Conservation (phyloP, 2,329 filamentous ascomycete species). For the Colletotrichum filicis region DNA sequence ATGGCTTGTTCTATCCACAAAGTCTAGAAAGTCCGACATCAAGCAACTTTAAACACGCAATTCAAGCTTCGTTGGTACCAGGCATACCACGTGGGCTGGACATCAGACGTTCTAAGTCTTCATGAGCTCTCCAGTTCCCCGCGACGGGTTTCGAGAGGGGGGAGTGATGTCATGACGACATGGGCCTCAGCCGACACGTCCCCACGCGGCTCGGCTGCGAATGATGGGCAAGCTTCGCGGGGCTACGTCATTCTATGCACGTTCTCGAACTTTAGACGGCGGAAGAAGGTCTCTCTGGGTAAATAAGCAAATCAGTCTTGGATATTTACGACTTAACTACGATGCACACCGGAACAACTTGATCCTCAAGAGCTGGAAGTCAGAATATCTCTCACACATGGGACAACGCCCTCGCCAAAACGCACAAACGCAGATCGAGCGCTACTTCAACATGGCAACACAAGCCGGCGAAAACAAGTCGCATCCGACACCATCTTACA, state of each 20-base stretch:
- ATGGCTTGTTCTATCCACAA: background rate
- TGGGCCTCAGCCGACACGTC: background rate
- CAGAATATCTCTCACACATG: background rate
- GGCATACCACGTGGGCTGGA: background rate
- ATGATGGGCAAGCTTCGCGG: background rate
- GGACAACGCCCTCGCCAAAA: background rate
- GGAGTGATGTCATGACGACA: conserved; percentile 29
- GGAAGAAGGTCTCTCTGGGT: background rate
- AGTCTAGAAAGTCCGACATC: background rate
- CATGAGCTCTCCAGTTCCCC: background rate
- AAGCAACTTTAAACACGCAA: background rate
- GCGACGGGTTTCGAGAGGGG: background rate
- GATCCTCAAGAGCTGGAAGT: background rate
- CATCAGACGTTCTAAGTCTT: background rate
- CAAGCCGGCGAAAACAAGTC: background rate
- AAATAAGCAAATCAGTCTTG: background rate
- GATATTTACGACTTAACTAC: background rate
- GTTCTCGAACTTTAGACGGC: conserved; percentile 4
- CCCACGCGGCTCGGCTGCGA: background rate
- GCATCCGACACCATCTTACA: background rate
- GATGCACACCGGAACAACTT: background rate
- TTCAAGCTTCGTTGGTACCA: background rate
- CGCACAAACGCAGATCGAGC: background rate
- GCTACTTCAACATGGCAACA: background rate
- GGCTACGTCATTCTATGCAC: conserved; percentile 19